A percentile compares a stretch with the other conserved stretches of the same genome.
phyloP scores from a whole-genome alignment of 2,329 filamentous ascomycete genomes.

The Alternaria metachromatica region DNA sequence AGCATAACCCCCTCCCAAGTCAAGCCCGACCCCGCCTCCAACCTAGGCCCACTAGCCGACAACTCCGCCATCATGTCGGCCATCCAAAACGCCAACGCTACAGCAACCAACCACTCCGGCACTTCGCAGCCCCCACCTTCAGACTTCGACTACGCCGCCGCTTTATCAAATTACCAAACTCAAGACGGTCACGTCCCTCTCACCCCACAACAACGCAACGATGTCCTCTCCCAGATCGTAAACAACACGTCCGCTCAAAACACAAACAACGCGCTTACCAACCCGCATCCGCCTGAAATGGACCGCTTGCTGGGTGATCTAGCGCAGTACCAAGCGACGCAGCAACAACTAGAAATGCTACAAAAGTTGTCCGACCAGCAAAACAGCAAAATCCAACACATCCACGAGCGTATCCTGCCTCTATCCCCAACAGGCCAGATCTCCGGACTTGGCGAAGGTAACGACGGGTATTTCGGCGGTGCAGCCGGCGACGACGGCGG shows the following conservation, averaged over 20 bases:
- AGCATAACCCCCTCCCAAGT: slow-evolving; percentile 29
- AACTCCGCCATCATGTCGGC: slow-evolving; percentile 60
- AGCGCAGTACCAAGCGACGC: slow-evolving; percentile 70
- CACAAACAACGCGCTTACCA: slow-evolving; percentile 64
- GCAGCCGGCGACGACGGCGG: slow-evolving; percentile 33
- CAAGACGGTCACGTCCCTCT: slow-evolving; percentile 55
- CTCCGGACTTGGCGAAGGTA: slow-evolving; percentile 63
- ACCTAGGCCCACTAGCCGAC: slow-evolving; percentile 44
- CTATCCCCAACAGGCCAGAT: slow-evolving; percentile 81
- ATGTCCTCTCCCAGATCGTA: slow-evolving; percentile 58
- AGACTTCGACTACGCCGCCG: slow-evolving; percentile 55
- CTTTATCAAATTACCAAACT: slow-evolving; percentile 57
- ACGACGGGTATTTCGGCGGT: slow-evolving; percentile 44
- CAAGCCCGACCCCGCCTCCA: slow-evolving; percentile 52
- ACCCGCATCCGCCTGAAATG: slow-evolving; percentile 61
- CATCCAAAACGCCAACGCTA: slow-evolving; percentile 55
- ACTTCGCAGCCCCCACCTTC: slow-evolving; percentile 40
- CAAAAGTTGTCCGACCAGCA: slow-evolving; percentile 81
- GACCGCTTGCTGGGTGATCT: slow-evolving; percentile 65
- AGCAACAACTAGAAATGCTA: slow-evolving; percentile 78
- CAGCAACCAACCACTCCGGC: slow-evolving; percentile 18
- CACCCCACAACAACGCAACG: slow-evolving; percentile 55
- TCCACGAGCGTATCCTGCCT: slow-evolving; percentile 77
- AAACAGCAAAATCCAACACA: slow-evolving; percentile 74
- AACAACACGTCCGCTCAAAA: slow-evolving; percentile 51